Percentiles rank a stretch among this genome's conserved stretches.
phyloP scores from a whole-genome alignment of 257 asterid species.

The Petrea volubilis region DNA sequence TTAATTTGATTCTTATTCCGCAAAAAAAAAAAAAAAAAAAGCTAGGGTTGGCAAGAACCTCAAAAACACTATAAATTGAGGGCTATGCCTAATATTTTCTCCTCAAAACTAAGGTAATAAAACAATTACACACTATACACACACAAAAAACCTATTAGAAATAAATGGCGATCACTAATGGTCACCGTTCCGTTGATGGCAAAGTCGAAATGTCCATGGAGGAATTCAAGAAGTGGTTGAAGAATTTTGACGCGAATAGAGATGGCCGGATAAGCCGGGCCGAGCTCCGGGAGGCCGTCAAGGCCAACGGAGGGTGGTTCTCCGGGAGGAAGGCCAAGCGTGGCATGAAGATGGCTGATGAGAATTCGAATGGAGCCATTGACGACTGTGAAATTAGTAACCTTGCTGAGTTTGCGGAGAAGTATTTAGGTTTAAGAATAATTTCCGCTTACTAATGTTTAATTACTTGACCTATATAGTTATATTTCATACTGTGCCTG shows the following conservation, averaged over 20 bases:
- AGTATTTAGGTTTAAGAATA: slow-evolving; percentile 28
- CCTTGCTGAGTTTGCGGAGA: slow-evolving; percentile 39
- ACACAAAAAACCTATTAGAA: neutral
- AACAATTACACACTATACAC: neutral
- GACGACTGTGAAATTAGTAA: slow-evolving; percentile 33
- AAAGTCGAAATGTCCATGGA: slow-evolving; percentile 24
- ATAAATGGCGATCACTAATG: neutral
- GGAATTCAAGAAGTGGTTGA: slow-evolving; percentile 53
- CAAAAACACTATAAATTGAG: slow-evolving; percentile 2
- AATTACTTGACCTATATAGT: neutral
- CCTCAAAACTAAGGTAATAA: neutral
- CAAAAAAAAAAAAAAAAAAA: neutral
- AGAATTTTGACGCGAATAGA: slow-evolving; percentile 27
- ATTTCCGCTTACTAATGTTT: neutral
- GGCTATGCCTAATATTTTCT: neutral
- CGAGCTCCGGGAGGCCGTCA: slow-evolving; percentile 42
- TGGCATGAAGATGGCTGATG: slow-evolving; percentile 36
- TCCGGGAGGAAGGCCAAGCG: slow-evolving; percentile 23
- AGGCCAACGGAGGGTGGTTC: slow-evolving; percentile 35
- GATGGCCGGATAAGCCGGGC: slow-evolving; percentile 36
- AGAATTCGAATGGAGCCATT: slow-evolving; percentile 35
- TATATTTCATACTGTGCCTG: no score
- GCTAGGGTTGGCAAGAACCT: neutral
- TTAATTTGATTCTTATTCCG: slow-evolving; percentile 8
- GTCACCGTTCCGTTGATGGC: neutral